Base-by-base conservation (phyloP, 805 yeast species). In the Myxozyma nipponensis region DNA sequence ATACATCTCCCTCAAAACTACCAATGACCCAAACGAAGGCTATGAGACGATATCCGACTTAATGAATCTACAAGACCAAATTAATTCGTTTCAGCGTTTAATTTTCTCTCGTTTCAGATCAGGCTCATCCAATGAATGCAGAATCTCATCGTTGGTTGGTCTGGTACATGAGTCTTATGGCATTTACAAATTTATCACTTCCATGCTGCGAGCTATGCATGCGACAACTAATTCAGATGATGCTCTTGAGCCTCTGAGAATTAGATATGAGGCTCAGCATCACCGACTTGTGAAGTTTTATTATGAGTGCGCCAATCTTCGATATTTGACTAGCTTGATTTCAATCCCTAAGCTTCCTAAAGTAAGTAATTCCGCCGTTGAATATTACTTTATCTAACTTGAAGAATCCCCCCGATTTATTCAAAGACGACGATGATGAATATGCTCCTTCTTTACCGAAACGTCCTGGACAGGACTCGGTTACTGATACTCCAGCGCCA, bases 21-120 rank as follows among this genome's bases (percentile, higher is more conserved):
- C 87, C 35, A 83, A 87, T 62, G 96, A 91, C 66, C 97, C 97
- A 4, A 89, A 91, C 64, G 96, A 89, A 69, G 98, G 98, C 4
- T 59, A 59, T 35, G 95, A 91, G 64, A 82, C 95, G 0, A 81
- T 91, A 54, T 66, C 87, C 57, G 96, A 88, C 65, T 73, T 91
- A 61, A 83, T 88, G 86, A 79, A 81, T 40, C 72, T 91, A 49
- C 96, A 89, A 68, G 97, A 91, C 63, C 73, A 81, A 19, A 78
- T 89, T 46, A 91, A 86, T 64, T 84, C 83, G 54, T 79, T 86
- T 52, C 89, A 85, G 59, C 79, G 84, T 54, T 70, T 86, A 36
- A 77, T 90, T 9, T 84, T 91, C 64, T 82, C 95, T 0, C 75
- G 84, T 4, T 73, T 89, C 46, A 75, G 78, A 28, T 80, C 78